Evolutionary conservation across 345 rosid species (phyloP).

Genomic region (Theobroma cacao): DNA sequence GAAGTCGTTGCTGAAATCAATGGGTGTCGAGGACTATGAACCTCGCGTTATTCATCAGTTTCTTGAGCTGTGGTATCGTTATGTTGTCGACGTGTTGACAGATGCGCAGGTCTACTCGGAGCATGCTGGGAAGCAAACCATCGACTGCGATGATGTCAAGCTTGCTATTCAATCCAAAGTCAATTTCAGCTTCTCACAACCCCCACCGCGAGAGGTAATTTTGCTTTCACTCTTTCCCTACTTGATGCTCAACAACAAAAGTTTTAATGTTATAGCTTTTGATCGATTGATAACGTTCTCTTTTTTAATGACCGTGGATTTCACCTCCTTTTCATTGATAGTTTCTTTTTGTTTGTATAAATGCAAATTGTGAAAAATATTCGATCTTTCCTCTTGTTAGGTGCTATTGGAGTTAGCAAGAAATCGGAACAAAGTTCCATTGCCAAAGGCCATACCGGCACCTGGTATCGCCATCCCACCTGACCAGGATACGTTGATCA

Average conservation of each 20-base stretch:
- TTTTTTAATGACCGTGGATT: too few species aligned
- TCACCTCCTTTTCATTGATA: background rate
- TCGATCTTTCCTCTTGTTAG: conserved; percentile 25
- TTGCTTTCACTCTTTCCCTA: background rate
- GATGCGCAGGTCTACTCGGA: conserved; percentile 93
- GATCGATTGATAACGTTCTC: too few species aligned
- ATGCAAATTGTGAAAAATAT: background rate
- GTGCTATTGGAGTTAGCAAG: conserved; percentile 73
- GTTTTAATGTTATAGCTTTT: background rate
- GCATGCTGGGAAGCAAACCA: conserved; percentile 76
- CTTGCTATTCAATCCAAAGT: conserved; percentile 90
- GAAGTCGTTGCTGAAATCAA: conserved; percentile 72
- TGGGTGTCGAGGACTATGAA: conserved; percentile 92
- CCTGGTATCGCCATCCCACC: conserved; percentile 83
- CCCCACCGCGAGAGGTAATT: conserved; percentile 89
- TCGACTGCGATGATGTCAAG: conserved; percentile 85
- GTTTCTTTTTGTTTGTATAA: background rate
- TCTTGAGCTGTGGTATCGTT: conserved; percentile 88
- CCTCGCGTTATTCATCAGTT: conserved; percentile 89
- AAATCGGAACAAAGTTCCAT: conserved; percentile 77
- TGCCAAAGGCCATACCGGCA: conserved; percentile 72
- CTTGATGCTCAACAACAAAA: background rate
- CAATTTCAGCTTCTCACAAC: conserved; percentile 89
- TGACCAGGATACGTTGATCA: conserved; percentile 74
- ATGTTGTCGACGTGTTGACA: conserved; percentile 70